Percentiles rank a stretch among this genome's conserved stretches.
Evolutionary conservation across 805 yeast genomes (phyloP).

Genomic region (Metschnikowia koreensis): DNA sequence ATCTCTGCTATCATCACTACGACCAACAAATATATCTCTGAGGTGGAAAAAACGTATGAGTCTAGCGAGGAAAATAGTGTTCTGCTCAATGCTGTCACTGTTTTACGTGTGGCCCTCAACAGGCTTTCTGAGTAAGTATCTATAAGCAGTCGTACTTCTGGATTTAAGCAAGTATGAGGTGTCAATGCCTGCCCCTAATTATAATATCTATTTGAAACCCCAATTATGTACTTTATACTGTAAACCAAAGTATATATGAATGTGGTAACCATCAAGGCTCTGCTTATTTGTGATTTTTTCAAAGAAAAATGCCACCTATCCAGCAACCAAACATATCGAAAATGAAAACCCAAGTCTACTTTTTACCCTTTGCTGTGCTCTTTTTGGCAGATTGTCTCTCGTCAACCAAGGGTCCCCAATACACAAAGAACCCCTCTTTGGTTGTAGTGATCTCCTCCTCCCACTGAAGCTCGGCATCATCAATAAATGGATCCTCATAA

Average conservation of each 20-base stretch:
- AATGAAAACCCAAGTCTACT: slow-evolving; percentile 8
- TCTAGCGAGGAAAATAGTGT: slow-evolving; percentile 16
- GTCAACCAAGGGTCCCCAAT: slow-evolving; percentile 85
- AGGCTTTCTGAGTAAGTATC: slow-evolving; percentile 22
- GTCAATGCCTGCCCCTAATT: too few species aligned
- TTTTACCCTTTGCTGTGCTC: slow-evolving; percentile 27
- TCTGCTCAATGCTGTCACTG: slow-evolving; percentile 32
- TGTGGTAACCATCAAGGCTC: too few species aligned
- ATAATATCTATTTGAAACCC: too few species aligned
- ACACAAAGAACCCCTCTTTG: slow-evolving; percentile 93
- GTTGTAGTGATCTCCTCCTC: slow-evolving; percentile 93
- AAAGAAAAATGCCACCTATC: too few species aligned
- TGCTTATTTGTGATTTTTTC: too few species aligned
- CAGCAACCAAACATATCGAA: too few species aligned
- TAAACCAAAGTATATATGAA: too few species aligned
- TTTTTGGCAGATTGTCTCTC: slow-evolving; percentile 32
- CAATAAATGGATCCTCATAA: slow-evolving; percentile 91
- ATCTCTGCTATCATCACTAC: slow-evolving; percentile 14
- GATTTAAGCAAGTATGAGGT: too few species aligned
- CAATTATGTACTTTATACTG: too few species aligned
- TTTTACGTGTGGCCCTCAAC: slow-evolving; percentile 35
- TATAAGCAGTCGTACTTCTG: neutral
- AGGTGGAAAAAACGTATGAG: slow-evolving; percentile 21
- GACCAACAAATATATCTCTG: slow-evolving; percentile 17
- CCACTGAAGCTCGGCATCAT: slow-evolving; percentile 87